Conservation (phyloP, 2,329 filamentous ascomycete species). For the Aspergillus sergii region DNA sequence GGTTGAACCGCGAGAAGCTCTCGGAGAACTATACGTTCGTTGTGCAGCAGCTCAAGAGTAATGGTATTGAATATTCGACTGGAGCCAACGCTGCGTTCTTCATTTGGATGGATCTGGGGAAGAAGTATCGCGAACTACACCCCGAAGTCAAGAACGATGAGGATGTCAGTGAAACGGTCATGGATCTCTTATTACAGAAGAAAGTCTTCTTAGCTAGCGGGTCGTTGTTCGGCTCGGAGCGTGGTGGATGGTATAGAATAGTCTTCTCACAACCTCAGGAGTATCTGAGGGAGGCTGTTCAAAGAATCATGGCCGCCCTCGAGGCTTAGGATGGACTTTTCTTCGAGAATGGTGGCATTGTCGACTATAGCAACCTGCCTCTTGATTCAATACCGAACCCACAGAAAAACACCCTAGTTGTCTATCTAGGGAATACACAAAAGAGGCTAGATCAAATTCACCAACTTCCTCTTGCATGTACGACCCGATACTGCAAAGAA, state of each 20-base stretch:
- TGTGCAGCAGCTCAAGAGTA: constrained; percentile 38
- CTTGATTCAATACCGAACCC: background rate
- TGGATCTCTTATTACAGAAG: constrained; percentile 39
- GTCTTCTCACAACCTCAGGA: constrained; percentile 40
- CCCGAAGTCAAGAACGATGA: constrained; percentile 12
- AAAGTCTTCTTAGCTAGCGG: constrained; percentile 43
- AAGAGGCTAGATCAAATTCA: too few relatives aligned
- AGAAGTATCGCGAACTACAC: constrained; percentile 29
- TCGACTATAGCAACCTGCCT: background rate
- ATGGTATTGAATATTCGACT: constrained; percentile 50
- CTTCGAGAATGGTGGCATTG: background rate
- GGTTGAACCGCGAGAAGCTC: constrained; percentile 47
- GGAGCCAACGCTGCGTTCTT: constrained; percentile 61
- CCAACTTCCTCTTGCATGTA: background rate
- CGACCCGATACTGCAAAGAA: background rate
- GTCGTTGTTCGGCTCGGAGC: constrained; percentile 40
- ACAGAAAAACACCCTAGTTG: background rate
- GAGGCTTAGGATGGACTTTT: background rate
- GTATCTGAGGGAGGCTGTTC: constrained; percentile 36
- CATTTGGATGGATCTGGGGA: constrained; percentile 55
- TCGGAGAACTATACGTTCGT: constrained; percentile 45
- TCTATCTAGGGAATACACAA: background rate
- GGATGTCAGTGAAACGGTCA: constrained; percentile 30
- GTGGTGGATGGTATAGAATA: constrained; percentile 48
- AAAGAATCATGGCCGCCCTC: constrained; percentile 29